Evolutionary conservation across 768 basidiomycete genomes (phyloP).

Genomic region (Suillus variegatus): DNA sequence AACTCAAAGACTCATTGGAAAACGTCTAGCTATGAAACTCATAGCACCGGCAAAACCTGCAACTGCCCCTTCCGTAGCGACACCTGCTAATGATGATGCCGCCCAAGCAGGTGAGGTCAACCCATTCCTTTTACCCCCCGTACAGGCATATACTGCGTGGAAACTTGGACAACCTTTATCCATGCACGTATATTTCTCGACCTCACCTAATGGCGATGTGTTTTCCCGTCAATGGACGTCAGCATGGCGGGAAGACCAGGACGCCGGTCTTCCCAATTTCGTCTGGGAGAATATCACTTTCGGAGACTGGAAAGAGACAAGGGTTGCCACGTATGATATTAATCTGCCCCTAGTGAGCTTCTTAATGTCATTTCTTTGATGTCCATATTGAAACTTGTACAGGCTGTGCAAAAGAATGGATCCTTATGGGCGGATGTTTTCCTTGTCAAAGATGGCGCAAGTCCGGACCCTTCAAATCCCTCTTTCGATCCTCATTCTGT

Average conservation of each 20-base stretch:
- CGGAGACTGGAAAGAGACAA: conserved; percentile 70
- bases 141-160: conserved; percentile 60
- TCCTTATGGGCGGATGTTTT: conserved; percentile 85
- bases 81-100: conserved; percentile 23
- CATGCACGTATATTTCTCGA: conserved; percentile 76
- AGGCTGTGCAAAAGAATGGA: conserved; percentile 79
- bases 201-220: conserved; percentile 59
- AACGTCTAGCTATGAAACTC: conserved; percentile 45
- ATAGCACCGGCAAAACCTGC: conserved; percentile 37
- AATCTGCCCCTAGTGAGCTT: conserved; percentile 65
- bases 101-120: conserved; percentile 35
- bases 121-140: conserved; percentile 55
- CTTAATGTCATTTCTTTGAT: not conserved
- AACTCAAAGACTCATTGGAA: not conserved
- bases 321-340: conserved; percentile 58
- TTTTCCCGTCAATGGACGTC: conserved; percentile 58
- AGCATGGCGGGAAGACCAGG: conserved; percentile 47
- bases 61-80: conserved; percentile 27
- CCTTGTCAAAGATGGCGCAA: conserved; percentile 63
- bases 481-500: conserved; percentile 57
- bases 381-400: conserved; percentile 8
- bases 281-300: conserved; percentile 79
- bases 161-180: conserved; percentile 57
- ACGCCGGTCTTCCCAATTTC: conserved; percentile 61
- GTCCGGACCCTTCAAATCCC: conserved; percentile 60